A percentile compares a stretch with the other conserved stretches of the same genome.
phyloP scores from a whole-genome alignment of 495 filamentous ascomycete species.

The Tuber brumale region DNA sequence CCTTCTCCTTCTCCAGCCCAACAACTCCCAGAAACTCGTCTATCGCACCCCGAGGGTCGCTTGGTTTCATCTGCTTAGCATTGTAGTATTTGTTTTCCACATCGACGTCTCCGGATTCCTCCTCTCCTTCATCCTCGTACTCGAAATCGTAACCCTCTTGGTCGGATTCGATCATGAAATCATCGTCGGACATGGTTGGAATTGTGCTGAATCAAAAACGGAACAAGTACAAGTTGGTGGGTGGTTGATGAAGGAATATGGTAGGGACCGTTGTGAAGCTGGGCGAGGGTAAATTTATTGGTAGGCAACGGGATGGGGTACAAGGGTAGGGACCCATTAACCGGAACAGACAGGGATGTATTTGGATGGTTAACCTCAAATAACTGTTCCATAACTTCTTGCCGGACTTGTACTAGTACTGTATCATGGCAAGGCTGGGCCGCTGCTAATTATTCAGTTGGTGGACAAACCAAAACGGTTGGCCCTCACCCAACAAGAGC shows the following conservation, averaged over 20 bases:
- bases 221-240: neutral
- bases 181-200: constrained; percentile 84
- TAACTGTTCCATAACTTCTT: no score
- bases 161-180: constrained; percentile 98
- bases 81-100: constrained; percentile 99
- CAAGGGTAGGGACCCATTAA: no score
- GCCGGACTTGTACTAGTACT: no score
- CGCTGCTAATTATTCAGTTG: neutral
- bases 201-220: neutral
- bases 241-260: neutral
- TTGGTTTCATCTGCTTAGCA: constrained; percentile 89
- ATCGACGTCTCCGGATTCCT: constrained; percentile 79
- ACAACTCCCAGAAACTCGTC: constrained; percentile 86
- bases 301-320: neutral
- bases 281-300: neutral
- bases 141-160: constrained; percentile 97
- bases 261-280: neutral
- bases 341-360: no score
- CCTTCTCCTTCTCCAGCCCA: constrained; percentile 77
- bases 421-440: neutral
- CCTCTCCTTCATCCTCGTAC: constrained; percentile 85
- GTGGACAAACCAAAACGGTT: neutral
- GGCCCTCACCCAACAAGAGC: neutral
- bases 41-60: constrained; percentile 79
- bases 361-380: no score